A percentile compares a stretch with the other conserved stretches of the same genome.
Evolutionary conservation across 768 basidiomycete species (phyloP).

Genomic region (Termitomyces eurrhizus): DNA sequence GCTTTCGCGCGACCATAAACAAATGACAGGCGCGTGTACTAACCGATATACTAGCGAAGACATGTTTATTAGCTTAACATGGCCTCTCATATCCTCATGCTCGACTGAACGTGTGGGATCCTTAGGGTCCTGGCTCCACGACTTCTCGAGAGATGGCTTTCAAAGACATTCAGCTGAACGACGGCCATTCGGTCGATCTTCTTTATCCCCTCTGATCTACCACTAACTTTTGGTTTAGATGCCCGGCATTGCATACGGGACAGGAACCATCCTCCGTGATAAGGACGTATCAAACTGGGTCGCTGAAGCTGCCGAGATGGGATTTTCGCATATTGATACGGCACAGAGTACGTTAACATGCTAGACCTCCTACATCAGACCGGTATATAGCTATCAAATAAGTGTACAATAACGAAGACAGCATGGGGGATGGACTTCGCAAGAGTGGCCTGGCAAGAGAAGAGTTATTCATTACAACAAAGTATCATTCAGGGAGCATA

Average conservation of each 20-base stretch:
- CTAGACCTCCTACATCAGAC: constrained; percentile 1
- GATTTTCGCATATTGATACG: constrained; percentile 21
- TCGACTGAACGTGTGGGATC: too few species aligned
- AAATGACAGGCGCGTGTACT: not conserved
- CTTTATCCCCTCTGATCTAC: not conserved
- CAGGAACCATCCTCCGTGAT: constrained; percentile 8
- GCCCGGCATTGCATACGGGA: constrained; percentile 16
- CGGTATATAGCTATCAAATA: constrained; percentile 10
- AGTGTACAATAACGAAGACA: constrained; percentile 36
- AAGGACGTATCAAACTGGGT: constrained; percentile 12
- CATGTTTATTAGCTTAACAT: not conserved
- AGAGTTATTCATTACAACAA: constrained; percentile 51
- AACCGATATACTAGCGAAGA: not conserved
- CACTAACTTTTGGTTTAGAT: constrained; percentile 3
- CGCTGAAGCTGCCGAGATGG: constrained; percentile 13
- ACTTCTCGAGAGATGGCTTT: constrained; percentile 8
- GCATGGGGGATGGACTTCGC: constrained; percentile 37
- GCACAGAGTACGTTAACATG: constrained; percentile 17
- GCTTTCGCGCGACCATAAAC: not conserved
- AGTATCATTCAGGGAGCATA: constrained; percentile 41
- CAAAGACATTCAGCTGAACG: constrained; percentile 10
- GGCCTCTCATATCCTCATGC: too few species aligned
- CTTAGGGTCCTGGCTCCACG: too few species aligned
- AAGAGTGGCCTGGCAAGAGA: constrained; percentile 43
- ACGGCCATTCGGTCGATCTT: constrained; percentile 11